Evolutionary conservation across 2,329 filamentous ascomycete species (phyloP).

Genomic region (Teratosphaeria zuluensis): DNA sequence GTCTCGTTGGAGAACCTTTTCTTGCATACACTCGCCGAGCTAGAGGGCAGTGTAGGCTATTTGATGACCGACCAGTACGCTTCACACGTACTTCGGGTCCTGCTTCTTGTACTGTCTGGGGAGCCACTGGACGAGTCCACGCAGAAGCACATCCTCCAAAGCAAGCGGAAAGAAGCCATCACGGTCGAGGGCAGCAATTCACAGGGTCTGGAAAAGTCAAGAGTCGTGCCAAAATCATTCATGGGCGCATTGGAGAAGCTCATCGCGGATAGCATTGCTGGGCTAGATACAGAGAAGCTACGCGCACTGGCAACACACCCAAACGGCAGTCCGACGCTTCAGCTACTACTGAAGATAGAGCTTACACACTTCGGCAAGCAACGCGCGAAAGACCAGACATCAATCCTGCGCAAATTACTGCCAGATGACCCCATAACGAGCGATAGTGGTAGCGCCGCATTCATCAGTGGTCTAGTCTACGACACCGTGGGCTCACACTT

Average conservation of each 20-base stretch:
- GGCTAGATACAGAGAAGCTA: conserved; percentile 69
- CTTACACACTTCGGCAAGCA: conserved; percentile 62
- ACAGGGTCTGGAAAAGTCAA: conserved; percentile 30
- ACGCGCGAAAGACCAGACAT: conserved; percentile 53
- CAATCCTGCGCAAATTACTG: conserved; percentile 66
- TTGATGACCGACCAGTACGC: conserved; percentile 82
- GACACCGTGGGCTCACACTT: conserved; percentile 83
- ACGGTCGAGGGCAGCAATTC: conserved; percentile 47
- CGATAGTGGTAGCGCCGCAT: conserved; percentile 62
- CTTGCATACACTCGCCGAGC: conserved; percentile 70
- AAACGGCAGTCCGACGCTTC: conserved; percentile 85
- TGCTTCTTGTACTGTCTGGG: conserved; percentile 78
- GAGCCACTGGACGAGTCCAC: conserved; percentile 62
- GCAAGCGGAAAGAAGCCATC: conserved; percentile 84
- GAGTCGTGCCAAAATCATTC: conserved; percentile 68
- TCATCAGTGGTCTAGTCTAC: conserved; percentile 80
- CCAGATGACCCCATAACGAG: conserved; percentile 70
- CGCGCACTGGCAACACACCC: conserved; percentile 79
- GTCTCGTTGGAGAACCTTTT: conserved; percentile 77
- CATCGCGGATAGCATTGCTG: conserved; percentile 63
- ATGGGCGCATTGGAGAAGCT: conserved; percentile 68
- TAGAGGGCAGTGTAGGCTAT: conserved; percentile 75
- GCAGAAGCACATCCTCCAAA: conserved; percentile 68
- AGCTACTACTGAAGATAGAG: conserved; percentile 80
- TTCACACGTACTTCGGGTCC: conserved; percentile 78